Evolutionary conservation across 1,284 basidiomycete genomes (phyloP).

Genomic region (Phenoliferia sp.): DNA sequence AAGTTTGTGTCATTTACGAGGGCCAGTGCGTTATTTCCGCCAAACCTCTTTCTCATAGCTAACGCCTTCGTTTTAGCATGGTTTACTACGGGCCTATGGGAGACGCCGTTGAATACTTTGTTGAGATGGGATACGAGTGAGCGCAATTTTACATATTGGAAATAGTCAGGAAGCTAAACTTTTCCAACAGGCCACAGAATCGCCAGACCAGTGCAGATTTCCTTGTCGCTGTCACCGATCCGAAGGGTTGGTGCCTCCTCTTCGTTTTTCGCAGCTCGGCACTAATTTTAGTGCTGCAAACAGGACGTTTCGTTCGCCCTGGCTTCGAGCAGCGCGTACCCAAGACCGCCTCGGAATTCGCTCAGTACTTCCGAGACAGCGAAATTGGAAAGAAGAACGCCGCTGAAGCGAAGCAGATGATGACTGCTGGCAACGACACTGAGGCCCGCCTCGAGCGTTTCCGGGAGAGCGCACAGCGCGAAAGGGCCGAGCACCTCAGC

Average conservation of each 20-base stretch:
- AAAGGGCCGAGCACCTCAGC: constrained; percentile 44
- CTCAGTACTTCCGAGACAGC: constrained; percentile 34
- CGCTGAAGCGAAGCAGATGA: constrained; percentile 27
- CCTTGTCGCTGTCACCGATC: constrained; percentile 47
- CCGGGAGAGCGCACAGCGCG: constrained; percentile 45
- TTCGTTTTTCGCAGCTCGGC: no score
- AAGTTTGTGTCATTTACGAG: constrained; percentile 62
- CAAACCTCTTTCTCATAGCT: background rate
- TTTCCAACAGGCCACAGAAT: constrained; percentile 41
- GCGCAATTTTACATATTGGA: background rate
- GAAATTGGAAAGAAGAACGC: constrained; percentile 22
- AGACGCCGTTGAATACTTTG: constrained; percentile 75
- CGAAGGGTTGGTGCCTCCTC: no score
- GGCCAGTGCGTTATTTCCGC: constrained; percentile 47
- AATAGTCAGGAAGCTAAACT: background rate
- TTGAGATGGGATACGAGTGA: constrained; percentile 63
- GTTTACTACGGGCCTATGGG: constrained; percentile 72
- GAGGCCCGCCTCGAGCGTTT: constrained; percentile 45
- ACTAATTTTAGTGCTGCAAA: no score
- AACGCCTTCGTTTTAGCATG: constrained; percentile 9
- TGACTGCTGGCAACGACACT: background rate
- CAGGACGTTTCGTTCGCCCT: constrained; percentile 43
- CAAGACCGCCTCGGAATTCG: constrained; percentile 54
- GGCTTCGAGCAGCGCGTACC: constrained; percentile 46
- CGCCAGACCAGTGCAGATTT: constrained; percentile 64